These are phyloP conservation scores for Vicia faba DNA, from an alignment of 306 rosid species.

Conservation along the genomic window DNA sequence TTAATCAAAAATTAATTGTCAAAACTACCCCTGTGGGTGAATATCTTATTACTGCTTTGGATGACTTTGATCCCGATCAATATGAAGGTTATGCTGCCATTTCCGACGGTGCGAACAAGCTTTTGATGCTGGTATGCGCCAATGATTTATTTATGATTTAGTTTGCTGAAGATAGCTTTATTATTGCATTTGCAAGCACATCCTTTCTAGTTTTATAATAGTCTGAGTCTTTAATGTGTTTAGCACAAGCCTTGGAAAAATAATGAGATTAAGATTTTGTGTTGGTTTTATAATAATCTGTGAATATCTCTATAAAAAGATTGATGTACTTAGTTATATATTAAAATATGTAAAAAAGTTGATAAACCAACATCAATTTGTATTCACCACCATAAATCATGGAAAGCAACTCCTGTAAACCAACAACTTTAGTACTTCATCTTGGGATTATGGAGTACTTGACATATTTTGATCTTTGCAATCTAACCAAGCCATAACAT, in stretches of 20 bases:
- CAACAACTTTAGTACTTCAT: no score
- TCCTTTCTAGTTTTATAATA: slow-evolving; percentile 24
- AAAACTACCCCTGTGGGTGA: slow-evolving; percentile 96
- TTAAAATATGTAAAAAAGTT: no score
- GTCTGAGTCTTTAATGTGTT: neutral
- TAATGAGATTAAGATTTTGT: neutral
- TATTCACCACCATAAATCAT: no score
- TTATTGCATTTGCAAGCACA: slow-evolving; percentile 14
- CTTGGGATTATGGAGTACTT: no score
- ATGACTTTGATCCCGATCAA: slow-evolving; percentile 92
- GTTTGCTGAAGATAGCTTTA: slow-evolving; percentile 23
- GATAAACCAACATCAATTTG: no score
- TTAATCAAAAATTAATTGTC: no score
- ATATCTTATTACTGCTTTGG: slow-evolving; percentile 90
- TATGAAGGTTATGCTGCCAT: slow-evolving; percentile 95
- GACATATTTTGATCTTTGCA: no score
- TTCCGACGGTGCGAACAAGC: slow-evolving; percentile 97
- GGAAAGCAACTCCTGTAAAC: no score
- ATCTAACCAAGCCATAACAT: no score
- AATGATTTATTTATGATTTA: slow-evolving; percentile 24
- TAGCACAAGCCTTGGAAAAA: neutral
- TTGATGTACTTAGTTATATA: no score
- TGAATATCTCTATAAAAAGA: no score
- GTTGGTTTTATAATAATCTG: no score
- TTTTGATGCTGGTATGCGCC: slow-evolving; percentile 90